Evolutionary conservation across 495 filamentous ascomycete species (phyloP).

Genomic region (Chaetomium cochliodes): DNA sequence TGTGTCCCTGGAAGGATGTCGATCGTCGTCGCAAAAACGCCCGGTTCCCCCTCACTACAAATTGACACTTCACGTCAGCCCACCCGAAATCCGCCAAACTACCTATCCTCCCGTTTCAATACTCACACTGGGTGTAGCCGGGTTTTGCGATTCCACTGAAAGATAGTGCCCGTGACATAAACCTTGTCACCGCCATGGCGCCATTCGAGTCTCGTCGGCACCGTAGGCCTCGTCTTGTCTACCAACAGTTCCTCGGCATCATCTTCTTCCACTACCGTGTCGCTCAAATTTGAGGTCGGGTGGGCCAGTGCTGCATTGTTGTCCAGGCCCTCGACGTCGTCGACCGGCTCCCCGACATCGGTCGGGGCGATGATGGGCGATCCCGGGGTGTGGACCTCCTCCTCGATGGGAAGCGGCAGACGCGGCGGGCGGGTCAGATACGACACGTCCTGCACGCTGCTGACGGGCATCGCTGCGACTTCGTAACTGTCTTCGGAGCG

Average conservation of each 20-base stretch:
- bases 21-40: conserved; percentile 68
- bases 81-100: neutral
- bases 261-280: conserved; percentile 71
- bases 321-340: conserved; percentile 48
- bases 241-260: conserved; percentile 75
- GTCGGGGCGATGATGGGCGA: conserved; percentile 76
- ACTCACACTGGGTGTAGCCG: conserved; percentile 80
- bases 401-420: conserved; percentile 85
- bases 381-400: conserved; percentile 79
- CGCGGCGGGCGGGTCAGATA: conserved; percentile 76
- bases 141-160: conserved; percentile 91
- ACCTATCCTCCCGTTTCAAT: no score
- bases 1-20: conserved; percentile 89
- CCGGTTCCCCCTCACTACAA: conserved; percentile 53
- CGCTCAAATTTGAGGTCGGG: conserved; percentile 63
- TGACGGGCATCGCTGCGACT: conserved; percentile 37
- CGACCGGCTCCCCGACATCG: conserved; percentile 55
- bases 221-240: conserved; percentile 60
- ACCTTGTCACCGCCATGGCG: conserved; percentile 74
- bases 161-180: conserved; percentile 95
- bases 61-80: conserved; percentile 23
- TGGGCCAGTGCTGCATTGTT: conserved; percentile 45
- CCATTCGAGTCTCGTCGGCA: conserved; percentile 86
- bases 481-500: conserved; percentile 42
- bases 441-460: conserved; percentile 54